Evolutionary conservation across 2,329 filamentous ascomycete species (phyloP), one percentile per base, ranked within the genome.

Genomic region (Penicillium corylophilum): DNA sequence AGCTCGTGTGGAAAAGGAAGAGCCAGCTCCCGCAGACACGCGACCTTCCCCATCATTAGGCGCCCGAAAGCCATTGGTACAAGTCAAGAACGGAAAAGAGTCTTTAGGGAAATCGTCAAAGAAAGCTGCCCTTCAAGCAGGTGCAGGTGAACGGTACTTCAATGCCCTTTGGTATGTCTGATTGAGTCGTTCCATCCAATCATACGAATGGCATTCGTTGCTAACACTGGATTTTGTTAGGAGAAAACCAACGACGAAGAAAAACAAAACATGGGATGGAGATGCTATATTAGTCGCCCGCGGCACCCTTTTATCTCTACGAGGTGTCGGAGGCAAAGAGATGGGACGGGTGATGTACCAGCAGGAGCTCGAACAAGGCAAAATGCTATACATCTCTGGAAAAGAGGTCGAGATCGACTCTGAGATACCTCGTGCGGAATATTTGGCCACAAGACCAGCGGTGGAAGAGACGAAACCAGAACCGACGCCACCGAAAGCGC

Each of bases 221-320:
- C 31, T 48, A 23, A 48, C 46, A 43, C n/a, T 12, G 1, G 13
- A 7, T 15, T 8, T 45, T 20, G 5, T 20, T 42, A 83, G 82
- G 86, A 82, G 87, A 18, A 88, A 87, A 67, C 82, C 80, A 46
- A 88, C 85, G 0, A 80, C 75, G 5, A 89, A 88, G 68, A 90
- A 89, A 71, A 83, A 89, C 69, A 89, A 89, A 67, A 89, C 85
- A 5, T 90, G 87, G 86, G 86, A 89, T 62, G 86, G 86, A 2
- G 87, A 90, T 69, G 87, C 85, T 1, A 77, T 88, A 2, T 74
- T 89, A 8, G 75, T 77, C 4, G 75, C 86, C 3, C 70, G 74
- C 2, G 78, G 77, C 31, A 84, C 84, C 4, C 80, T 80, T 63
- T 84, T 81, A 4, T 77, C 75, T 47, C 74, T 89, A 15, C 81